Percentiles rank a stretch among this genome's conserved stretches.
These are phyloP conservation scores for Epithemia pelagica DNA, from an alignment of 108 stramenopile species.

Conservation along the genomic window DNA sequence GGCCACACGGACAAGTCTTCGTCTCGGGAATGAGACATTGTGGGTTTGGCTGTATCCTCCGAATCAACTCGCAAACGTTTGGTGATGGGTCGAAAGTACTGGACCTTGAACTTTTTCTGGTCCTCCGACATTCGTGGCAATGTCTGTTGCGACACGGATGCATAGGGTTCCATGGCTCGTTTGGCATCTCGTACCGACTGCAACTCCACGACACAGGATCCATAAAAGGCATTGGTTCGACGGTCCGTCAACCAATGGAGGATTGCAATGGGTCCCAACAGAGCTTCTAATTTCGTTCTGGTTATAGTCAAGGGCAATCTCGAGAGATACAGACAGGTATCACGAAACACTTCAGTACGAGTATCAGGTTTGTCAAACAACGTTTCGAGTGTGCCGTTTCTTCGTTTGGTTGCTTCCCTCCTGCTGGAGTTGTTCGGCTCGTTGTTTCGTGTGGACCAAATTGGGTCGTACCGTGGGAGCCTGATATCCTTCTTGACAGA, in stretches of 20 bases:
- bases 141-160: too few relatives aligned
- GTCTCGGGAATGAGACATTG: background rate
- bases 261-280: conserved; percentile 11
- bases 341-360: background rate
- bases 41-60: background rate
- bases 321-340: conserved; percentile 21
- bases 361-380: background rate
- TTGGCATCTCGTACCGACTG: background rate
- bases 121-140: background rate
- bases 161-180: background rate
- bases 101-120: conserved; percentile 14
- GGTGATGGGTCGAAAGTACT: background rate
- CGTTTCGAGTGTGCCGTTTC: background rate
- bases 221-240: conserved; percentile 45
- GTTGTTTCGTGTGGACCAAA: conserved; percentile 39
- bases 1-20: background rate
- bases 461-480: conserved; percentile 42
- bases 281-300: conserved; percentile 34
- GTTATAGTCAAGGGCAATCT: conserved; percentile 16
- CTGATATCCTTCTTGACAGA: conserved; percentile 48
- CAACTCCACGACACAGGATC: conserved; percentile 49
- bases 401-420: background rate
- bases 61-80: background rate
- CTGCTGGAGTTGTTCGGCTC: conserved; percentile 29
- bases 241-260: conserved; percentile 58